Evolutionary conservation across 345 rosid species (phyloP).

Genomic region (Zanthoxylum bungeanum): DNA sequence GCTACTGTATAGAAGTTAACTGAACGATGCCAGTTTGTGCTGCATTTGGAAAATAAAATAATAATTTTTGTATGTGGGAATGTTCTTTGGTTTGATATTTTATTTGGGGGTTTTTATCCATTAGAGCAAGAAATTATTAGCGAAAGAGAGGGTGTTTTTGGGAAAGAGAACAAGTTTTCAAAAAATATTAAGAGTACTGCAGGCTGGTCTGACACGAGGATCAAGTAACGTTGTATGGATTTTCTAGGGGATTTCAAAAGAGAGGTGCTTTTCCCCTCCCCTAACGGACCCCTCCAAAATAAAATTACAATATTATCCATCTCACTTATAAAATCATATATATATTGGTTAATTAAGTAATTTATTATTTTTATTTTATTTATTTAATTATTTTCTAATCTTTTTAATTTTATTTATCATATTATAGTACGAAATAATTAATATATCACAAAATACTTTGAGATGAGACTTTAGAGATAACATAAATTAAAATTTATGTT

Average conservation of each 20-base stretch:
- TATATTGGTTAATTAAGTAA: too few relatives aligned
- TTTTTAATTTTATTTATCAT: too few relatives aligned
- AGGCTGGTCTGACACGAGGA: conserved; percentile 1
- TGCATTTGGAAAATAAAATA: background rate
- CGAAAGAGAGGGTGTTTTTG: background rate
- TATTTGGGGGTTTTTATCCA: background rate
- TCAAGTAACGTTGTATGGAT: background rate
- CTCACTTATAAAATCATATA: too few relatives aligned
- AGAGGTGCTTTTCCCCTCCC: too few relatives aligned
- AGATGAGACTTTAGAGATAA: too few relatives aligned
- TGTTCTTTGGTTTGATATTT: background rate
- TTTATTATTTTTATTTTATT: too few relatives aligned
- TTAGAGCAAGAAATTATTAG: background rate
- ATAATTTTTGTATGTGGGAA: background rate
- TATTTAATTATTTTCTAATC: too few relatives aligned
- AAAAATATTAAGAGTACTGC: background rate
- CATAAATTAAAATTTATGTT: too few relatives aligned
- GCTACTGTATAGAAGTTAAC: background rate
- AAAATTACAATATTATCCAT: too few relatives aligned
- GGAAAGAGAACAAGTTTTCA: background rate
- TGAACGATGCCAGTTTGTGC: background rate
- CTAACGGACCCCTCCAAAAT: too few relatives aligned
- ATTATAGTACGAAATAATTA: too few relatives aligned
- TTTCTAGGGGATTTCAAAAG: conserved; percentile 2
- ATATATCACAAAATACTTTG: too few relatives aligned